Percentiles rank a stretch among this genome's conserved stretches.
These are phyloP conservation scores for Tritrichomonas foetus DNA, from an alignment of 208 protist species.

Conservation along the genomic window DNA sequence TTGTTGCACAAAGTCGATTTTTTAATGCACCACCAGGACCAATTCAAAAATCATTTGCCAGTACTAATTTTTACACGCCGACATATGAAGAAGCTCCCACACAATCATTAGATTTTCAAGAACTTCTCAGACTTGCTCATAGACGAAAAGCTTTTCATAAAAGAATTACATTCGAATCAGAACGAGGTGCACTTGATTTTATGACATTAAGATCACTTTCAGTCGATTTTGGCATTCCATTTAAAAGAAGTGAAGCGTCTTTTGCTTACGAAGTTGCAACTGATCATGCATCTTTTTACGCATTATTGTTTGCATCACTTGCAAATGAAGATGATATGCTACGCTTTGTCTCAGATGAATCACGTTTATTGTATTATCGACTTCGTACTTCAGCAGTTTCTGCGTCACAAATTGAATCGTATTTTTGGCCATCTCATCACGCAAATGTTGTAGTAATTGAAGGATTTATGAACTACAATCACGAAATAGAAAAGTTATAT, in stretches of 20 bases:
- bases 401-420: not conserved
- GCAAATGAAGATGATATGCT: not conserved
- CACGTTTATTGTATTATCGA: not conserved
- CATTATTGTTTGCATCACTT: not conserved
- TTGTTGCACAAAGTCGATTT: no score
- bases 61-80: not conserved
- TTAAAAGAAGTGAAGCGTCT: not conserved
- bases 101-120: not conserved
- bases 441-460: no score
- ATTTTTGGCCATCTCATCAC: not conserved
- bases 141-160: not conserved
- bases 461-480: no score
- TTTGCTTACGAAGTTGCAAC: not conserved
- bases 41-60: not conserved
- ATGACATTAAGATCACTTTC: not conserved
- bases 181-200: not conserved
- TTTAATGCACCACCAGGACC: not conserved
- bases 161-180: not conserved
- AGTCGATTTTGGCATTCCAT: not conserved
- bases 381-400: not conserved
- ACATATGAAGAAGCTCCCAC: not conserved
- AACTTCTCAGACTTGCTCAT: not conserved
- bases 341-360: not conserved
- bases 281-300: not conserved
- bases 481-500: no score